Conservation (phyloP, 306 rosid genomes). For the Dalbergia cochinchinensis region DNA sequence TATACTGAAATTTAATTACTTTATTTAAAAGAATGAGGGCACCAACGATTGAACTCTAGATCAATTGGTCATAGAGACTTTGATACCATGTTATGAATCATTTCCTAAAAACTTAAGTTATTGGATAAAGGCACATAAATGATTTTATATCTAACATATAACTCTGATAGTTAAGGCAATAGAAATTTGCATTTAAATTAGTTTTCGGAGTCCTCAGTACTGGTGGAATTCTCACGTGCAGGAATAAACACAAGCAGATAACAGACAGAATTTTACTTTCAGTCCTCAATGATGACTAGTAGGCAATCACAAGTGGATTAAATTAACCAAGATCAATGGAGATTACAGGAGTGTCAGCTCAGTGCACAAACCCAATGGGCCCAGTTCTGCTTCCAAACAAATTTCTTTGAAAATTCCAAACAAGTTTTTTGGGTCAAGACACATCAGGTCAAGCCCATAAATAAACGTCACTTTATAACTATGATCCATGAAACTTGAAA, state of each 20-base stretch:
- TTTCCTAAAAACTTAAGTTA: too few relatives aligned
- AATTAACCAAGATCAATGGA: background rate
- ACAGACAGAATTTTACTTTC: background rate
- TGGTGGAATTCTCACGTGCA: background rate
- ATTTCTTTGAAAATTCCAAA: background rate
- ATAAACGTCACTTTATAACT: too few relatives aligned
- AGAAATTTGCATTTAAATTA: constrained; percentile 1
- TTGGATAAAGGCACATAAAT: too few relatives aligned
- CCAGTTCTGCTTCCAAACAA: background rate
- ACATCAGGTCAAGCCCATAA: too few relatives aligned
- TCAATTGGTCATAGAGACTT: too few relatives aligned
- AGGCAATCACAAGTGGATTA: background rate
- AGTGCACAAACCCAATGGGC: background rate
- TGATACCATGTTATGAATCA: too few relatives aligned
- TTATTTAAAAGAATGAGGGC: too few relatives aligned
- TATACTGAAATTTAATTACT: too few relatives aligned
- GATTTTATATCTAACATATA: background rate
- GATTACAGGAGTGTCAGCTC: constrained; percentile 10
- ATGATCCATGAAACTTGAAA: too few relatives aligned
- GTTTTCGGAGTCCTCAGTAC: background rate
- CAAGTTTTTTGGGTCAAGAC: too few relatives aligned
- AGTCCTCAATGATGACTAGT: too few relatives aligned
- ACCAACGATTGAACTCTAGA: too few relatives aligned
- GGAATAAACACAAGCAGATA: constrained; percentile 8
- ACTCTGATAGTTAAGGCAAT: constrained; percentile 5